Evolutionary conservation across 2,329 filamentous ascomycete species (phyloP).

Genomic region (Furcasterigmium furcatum): DNA sequence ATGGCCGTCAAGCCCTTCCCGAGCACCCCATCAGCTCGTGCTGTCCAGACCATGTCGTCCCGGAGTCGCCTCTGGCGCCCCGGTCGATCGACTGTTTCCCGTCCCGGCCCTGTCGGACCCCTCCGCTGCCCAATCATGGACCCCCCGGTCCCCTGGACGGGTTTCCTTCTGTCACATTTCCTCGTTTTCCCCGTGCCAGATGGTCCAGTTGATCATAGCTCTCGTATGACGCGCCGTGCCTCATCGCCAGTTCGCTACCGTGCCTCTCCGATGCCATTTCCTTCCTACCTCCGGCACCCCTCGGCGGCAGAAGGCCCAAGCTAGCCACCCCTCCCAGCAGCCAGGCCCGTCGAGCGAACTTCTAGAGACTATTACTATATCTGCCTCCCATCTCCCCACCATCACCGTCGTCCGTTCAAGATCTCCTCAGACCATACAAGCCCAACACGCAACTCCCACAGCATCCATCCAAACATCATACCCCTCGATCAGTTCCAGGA

Average conservation of each 20-base stretch:
- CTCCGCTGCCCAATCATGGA: neutral
- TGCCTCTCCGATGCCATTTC: neutral
- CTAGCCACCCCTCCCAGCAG: neutral
- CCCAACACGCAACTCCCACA: neutral
- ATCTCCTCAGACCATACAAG: neutral
- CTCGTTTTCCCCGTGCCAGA: neutral
- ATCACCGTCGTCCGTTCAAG: neutral
- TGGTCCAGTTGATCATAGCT: neutral
- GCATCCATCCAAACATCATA: neutral
- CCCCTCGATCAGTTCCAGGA: neutral
- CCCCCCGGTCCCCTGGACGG: neutral
- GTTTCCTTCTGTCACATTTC: constrained; percentile 1
- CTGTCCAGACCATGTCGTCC: neutral
- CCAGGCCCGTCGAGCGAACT: no score
- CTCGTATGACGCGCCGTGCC: constrained; percentile 1
- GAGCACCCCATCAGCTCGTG: neutral
- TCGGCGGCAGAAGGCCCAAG: neutral
- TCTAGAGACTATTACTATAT: neutral
- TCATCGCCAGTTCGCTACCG: neutral
- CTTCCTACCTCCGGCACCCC: neutral
- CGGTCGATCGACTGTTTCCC: constrained; percentile 1
- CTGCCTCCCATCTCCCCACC: neutral
- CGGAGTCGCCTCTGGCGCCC: neutral
- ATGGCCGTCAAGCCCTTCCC: neutral
- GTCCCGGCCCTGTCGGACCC: neutral